Percentiles rank a stretch among this genome's conserved stretches.
These are phyloP conservation scores for Brassica carinata DNA, from an alignment of 345 rosid genomes.

Conservation along the genomic window DNA sequence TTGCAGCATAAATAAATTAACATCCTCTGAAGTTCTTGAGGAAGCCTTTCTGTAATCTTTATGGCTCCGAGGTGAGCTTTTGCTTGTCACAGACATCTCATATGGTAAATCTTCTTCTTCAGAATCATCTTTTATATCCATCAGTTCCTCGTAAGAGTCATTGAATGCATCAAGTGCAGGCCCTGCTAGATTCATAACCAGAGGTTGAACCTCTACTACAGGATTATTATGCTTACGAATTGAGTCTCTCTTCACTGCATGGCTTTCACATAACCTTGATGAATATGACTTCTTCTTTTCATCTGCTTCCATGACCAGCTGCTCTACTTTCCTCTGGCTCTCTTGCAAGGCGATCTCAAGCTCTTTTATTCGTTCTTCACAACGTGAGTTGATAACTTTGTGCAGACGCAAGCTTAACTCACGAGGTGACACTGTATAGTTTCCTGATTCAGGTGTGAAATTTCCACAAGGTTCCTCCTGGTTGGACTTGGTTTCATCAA, in stretches of 20 bases:
- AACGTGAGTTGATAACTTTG: constrained; percentile 65
- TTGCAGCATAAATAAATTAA: constrained; percentile 20
- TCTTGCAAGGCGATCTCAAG: constrained; percentile 70
- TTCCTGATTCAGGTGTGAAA: constrained; percentile 50
- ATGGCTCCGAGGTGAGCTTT: constrained; percentile 33
- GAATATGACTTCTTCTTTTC: constrained; percentile 33
- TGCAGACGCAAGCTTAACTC: constrained; percentile 74
- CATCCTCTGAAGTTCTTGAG: constrained; percentile 30
- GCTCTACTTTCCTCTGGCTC: constrained; percentile 61
- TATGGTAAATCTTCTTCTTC: constrained; percentile 45
- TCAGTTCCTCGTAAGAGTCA: constrained; percentile 65
- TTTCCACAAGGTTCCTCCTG: constrained; percentile 52
- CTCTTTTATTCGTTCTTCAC: constrained; percentile 34
- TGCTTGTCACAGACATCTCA: constrained; percentile 35
- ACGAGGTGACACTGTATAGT: constrained; percentile 70
- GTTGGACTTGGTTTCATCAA: constrained; percentile 42
- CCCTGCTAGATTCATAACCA: constrained; percentile 64
- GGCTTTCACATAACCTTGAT: constrained; percentile 34
- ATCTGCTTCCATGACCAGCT: constrained; percentile 49
- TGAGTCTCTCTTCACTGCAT: constrained; percentile 26
- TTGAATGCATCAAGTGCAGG: constrained; percentile 71
- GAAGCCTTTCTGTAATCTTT: not conserved
- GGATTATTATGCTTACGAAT: constrained; percentile 8
- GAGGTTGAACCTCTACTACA: constrained; percentile 48
- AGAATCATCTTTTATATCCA: constrained; percentile 53